Evolutionary conservation across 345 rosid species (phyloP).

Genomic region (Populus euphratica): DNA sequence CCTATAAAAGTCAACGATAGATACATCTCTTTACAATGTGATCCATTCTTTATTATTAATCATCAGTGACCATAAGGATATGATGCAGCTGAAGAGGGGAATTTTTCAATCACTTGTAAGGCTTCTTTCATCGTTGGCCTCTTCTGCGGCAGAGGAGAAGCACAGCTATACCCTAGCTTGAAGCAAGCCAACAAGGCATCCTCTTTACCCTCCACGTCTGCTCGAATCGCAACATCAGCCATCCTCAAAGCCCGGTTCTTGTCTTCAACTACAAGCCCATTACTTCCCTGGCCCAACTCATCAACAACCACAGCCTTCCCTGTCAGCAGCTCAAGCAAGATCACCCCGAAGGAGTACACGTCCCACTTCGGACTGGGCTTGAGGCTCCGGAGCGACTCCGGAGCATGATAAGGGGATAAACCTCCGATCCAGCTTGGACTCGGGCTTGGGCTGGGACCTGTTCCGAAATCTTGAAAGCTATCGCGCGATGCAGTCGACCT

Average conservation of each 20-base stretch:
- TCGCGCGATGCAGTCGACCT: slow-evolving; percentile 54
- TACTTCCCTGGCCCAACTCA: slow-evolving; percentile 73
- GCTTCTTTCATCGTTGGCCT: slow-evolving; percentile 87
- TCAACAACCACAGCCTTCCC: slow-evolving; percentile 73
- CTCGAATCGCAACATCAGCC: slow-evolving; percentile 66
- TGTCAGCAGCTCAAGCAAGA: slow-evolving; percentile 68
- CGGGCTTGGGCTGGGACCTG: slow-evolving; percentile 64
- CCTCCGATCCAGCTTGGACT: slow-evolving; percentile 65
- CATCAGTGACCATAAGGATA: slow-evolving; percentile 34
- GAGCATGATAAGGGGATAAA: slow-evolving; percentile 67
- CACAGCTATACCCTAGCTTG: slow-evolving; percentile 74
- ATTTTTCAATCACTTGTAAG: slow-evolving; percentile 64
- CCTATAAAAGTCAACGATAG: slow-evolving; percentile 22
- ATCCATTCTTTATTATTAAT: neutral
- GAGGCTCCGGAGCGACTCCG: slow-evolving; percentile 75
- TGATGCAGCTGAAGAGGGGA: slow-evolving; percentile 36
- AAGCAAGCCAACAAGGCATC: slow-evolving; percentile 76
- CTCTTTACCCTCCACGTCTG: slow-evolving; percentile 80
- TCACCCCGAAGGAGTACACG: slow-evolving; percentile 73
- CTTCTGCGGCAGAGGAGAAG: slow-evolving; percentile 74
- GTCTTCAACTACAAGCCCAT: slow-evolving; percentile 69
- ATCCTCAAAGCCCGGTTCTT: slow-evolving; percentile 55
- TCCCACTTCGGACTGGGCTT: slow-evolving; percentile 93
- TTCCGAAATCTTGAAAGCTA: slow-evolving; percentile 52
- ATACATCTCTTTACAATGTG: slow-evolving; percentile 24